These are phyloP conservation scores for Panus rudis DNA, from an alignment of 768 basidiomycete species.

Conservation along the genomic window DNA sequence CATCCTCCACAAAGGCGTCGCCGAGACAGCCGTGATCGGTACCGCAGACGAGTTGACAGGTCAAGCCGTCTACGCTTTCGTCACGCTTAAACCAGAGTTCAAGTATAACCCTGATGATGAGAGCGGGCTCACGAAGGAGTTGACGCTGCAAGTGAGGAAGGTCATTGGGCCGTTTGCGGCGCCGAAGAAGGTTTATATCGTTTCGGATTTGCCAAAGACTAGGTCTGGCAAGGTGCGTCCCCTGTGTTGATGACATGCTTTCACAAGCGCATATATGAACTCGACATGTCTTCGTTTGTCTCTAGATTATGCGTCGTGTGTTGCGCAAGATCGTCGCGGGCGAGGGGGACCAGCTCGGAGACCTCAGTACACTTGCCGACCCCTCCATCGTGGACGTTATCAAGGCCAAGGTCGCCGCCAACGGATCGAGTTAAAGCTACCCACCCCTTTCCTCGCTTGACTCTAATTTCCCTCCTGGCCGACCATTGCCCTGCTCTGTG, in stretches of 20 bases:
- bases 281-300: not conserved
- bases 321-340: constrained; percentile 95
- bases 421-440: too few relatives aligned
- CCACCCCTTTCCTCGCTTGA: too few relatives aligned
- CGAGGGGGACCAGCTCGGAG: constrained; percentile 92
- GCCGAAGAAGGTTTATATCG: constrained; percentile 86
- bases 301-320: constrained; percentile 89
- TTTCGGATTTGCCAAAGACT: constrained; percentile 87
- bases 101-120: constrained; percentile 67
- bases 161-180: constrained; percentile 97
- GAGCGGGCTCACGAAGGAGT: constrained; percentile 69
- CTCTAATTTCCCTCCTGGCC: too few relatives aligned
- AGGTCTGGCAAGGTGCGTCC: constrained; percentile 78
- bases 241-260: constrained; percentile 1
- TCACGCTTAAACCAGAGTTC: constrained; percentile 96
- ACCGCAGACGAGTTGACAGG: constrained; percentile 84
- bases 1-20: constrained; percentile 90
- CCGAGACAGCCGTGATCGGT: constrained; percentile 85
- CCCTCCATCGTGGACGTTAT: constrained; percentile 80
- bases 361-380: constrained; percentile 89
- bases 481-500: too few relatives aligned
- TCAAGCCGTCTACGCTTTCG: constrained; percentile 92
- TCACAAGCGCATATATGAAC: not conserved
- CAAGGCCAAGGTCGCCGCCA: constrained; percentile 64
- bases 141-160: constrained; percentile 92